These are phyloP conservation scores for Penicillium waksmanii DNA, from an alignment of 495 filamentous ascomycete genomes.

Conservation along the genomic window DNA sequence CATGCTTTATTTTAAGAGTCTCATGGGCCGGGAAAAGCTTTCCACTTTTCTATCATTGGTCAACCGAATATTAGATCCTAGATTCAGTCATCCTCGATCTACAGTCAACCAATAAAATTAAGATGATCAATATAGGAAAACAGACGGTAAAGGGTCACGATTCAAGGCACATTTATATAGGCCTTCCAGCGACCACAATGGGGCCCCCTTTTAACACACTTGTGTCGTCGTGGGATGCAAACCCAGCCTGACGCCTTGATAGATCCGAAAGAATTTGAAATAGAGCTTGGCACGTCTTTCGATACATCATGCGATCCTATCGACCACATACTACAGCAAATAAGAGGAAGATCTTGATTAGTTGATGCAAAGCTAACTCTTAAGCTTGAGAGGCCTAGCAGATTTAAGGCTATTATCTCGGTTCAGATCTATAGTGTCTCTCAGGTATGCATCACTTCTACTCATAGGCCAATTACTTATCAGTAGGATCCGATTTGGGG, in stretches of 20 bases:
- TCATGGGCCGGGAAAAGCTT: too few species aligned
- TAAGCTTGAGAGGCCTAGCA: background rate
- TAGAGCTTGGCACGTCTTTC: too few species aligned
- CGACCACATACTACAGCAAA: conserved; percentile 1
- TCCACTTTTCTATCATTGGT: too few species aligned
- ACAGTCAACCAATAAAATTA: conserved; percentile 8
- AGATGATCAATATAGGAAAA: background rate
- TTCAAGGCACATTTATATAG: conserved; percentile 9
- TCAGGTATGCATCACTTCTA: conserved; percentile 3
- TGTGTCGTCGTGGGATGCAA: too few species aligned
- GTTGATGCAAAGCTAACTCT: conserved; percentile 2
- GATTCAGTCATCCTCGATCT: conserved; percentile 12
- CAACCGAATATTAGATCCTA: too few species aligned
- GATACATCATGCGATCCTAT: background rate
- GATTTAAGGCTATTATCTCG: background rate
- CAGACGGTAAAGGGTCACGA: conserved; percentile 5
- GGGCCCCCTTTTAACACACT: too few species aligned
- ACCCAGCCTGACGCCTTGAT: too few species aligned
- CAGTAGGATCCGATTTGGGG: background rate
- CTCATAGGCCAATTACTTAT: conserved; percentile 10
- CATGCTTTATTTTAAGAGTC: too few species aligned
- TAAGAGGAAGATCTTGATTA: conserved; percentile 6
- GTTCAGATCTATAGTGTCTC: conserved; percentile 6
- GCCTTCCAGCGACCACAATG: conserved; percentile 9
- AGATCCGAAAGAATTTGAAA: too few species aligned